Conservation (phyloP, 768 basidiomycete species). For the Kwoniella dejecticola region DNA sequence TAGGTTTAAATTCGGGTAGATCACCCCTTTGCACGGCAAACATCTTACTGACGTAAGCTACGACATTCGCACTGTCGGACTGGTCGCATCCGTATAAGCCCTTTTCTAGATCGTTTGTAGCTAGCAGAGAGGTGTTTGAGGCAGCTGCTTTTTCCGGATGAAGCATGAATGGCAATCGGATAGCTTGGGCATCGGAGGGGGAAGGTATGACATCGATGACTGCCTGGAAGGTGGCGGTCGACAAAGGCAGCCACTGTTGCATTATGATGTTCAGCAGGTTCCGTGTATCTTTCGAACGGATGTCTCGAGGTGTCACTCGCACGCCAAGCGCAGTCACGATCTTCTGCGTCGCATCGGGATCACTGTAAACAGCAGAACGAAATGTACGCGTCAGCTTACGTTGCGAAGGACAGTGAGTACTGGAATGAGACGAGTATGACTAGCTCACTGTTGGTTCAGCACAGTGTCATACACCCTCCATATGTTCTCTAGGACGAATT, state of each 20-base stretch:
- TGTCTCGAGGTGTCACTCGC: constrained; percentile 81
- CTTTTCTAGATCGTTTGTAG: constrained; percentile 78
- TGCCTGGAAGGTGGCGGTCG: constrained; percentile 86
- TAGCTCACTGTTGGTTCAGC: constrained; percentile 79
- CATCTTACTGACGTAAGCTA: constrained; percentile 97
- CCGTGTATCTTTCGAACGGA: constrained; percentile 86
- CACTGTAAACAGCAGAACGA: too few relatives aligned
- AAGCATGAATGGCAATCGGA: constrained; percentile 86
- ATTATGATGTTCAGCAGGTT: constrained; percentile 82
- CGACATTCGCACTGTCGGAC: constrained; percentile 63
- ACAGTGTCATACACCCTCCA: constrained; percentile 97
- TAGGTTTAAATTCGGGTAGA: constrained; percentile 82
- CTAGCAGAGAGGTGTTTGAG: constrained; percentile 57
- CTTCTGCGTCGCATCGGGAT: constrained; percentile 83
- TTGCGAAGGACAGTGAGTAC: too few relatives aligned
- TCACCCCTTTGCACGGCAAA: constrained; percentile 81
- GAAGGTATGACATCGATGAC: constrained; percentile 92
- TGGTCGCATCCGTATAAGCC: constrained; percentile 76
- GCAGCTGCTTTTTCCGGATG: constrained; percentile 63
- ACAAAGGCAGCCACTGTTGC: constrained; percentile 93
- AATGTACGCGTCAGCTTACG: too few relatives aligned
- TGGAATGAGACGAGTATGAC: neutral
- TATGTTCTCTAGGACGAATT: constrained; percentile 94
- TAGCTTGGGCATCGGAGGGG: constrained; percentile 75
- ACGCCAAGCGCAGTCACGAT: constrained; percentile 80